phyloP scores from a whole-genome alignment of 2,329 filamentous ascomycete genomes.

The Hypoxylon sp. region DNA sequence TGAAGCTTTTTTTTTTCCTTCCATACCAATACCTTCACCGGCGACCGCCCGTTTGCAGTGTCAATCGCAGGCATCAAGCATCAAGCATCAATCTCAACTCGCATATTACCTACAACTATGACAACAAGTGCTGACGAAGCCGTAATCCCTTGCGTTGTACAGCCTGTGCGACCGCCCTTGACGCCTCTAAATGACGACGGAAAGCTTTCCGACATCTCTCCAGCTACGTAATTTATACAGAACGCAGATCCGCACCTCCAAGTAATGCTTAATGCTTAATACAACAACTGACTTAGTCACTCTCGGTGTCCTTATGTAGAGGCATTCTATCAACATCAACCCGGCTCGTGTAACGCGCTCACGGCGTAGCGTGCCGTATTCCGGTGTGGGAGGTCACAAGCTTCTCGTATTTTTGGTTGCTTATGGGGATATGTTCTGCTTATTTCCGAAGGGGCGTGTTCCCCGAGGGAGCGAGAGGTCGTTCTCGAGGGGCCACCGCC shows the following conservation, averaged over 20 bases:
- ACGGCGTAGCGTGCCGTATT: constrained; percentile 33
- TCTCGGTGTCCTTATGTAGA: constrained; percentile 22
- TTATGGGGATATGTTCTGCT: constrained; percentile 13
- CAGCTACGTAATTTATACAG: constrained; percentile 14
- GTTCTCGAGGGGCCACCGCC: not conserved
- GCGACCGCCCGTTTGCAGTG: not conserved
- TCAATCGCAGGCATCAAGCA: constrained; percentile 5
- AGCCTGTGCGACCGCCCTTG: constrained; percentile 3
- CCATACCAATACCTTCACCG: not conserved
- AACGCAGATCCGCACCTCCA: constrained; percentile 33
- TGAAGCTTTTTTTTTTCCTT: constrained; percentile 19
- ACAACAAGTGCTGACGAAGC: constrained; percentile 8
- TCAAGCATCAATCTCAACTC: constrained; percentile 7
- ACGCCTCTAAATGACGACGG: constrained; percentile 3
- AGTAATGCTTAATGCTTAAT: constrained; percentile 34
- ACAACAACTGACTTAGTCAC: constrained; percentile 16
- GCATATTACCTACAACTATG: constrained; percentile 13
- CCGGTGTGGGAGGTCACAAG: constrained; percentile 18
- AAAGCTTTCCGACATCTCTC: constrained; percentile 10
- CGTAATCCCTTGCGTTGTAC: constrained; percentile 11
- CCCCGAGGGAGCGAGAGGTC: not conserved
- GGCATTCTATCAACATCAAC: constrained; percentile 11
- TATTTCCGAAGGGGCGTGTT: constrained; percentile 21
- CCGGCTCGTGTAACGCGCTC: constrained; percentile 15
- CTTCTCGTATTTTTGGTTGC: constrained; percentile 25